phyloP scores from a whole-genome alignment of 495 filamentous ascomycete species.

The Lasiosphaeria hispida region DNA sequence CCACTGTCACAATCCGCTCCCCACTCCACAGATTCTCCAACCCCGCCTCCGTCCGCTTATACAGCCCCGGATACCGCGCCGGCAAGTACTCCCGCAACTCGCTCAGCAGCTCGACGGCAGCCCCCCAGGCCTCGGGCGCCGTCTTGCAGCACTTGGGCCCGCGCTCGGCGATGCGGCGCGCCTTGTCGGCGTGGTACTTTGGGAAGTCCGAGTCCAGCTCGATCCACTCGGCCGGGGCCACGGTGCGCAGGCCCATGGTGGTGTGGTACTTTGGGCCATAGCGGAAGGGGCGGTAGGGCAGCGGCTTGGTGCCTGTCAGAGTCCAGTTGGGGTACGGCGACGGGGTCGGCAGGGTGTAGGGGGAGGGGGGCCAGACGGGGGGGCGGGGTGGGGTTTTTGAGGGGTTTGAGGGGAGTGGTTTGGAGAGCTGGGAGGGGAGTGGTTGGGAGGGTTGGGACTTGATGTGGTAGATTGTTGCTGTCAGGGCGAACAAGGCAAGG shows the following conservation, averaged over 20 bases:
- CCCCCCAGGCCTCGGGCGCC: conserved; percentile 70
- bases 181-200: conserved; percentile 73
- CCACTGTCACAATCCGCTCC: conserved; percentile 68
- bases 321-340: conserved; percentile 71
- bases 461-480: no score
- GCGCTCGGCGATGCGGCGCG: conserved; percentile 65
- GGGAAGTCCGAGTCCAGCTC: conserved; percentile 83
- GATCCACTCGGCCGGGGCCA: conserved; percentile 84
- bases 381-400: conserved; percentile 7
- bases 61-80: conserved; percentile 76
- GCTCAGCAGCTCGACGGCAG: conserved; percentile 75
- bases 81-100: conserved; percentile 75
- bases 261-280: conserved; percentile 71
- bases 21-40: conserved; percentile 70
- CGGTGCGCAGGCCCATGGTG: conserved; percentile 77
- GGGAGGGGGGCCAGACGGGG: conserved; percentile 61
- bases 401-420: neutral
- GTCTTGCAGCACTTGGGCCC: conserved; percentile 69
- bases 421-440: neutral
- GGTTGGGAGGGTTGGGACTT: no score
- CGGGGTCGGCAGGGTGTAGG: conserved; percentile 67
- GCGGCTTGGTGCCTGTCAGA: conserved; percentile 65
- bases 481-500: no score
- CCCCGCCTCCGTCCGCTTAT: conserved; percentile 59
- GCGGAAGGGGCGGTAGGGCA: conserved; percentile 82